Evolutionary conservation across 371 early-diverging fungal genomes (phyloP).

Genomic region (Mucor circinelloides): DNA sequence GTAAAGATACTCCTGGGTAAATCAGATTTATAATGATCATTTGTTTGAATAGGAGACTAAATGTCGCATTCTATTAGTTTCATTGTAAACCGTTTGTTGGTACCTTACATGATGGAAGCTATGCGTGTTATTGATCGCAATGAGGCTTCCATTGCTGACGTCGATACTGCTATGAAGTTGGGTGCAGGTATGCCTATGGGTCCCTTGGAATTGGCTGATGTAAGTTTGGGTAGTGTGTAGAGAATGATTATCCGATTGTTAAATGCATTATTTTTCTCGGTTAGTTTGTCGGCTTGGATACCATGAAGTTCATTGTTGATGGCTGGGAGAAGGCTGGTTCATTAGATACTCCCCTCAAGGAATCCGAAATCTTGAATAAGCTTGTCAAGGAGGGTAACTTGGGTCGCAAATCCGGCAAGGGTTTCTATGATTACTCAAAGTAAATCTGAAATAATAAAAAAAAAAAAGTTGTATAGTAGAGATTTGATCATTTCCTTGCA

Average conservation of each 20-base stretch:
- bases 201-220: conserved; percentile 91
- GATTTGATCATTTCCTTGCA: background rate
- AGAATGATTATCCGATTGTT: background rate
- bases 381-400: conserved; percentile 77
- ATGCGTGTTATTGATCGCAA: conserved; percentile 89
- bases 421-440: conserved; percentile 82
- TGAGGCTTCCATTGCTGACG: conserved; percentile 85
- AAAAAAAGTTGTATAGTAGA: background rate
- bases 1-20: conserved; percentile 98
- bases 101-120: conserved; percentile 96
- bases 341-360: conserved; percentile 73
- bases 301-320: conserved; percentile 91
- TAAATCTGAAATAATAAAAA: conserved; percentile 20
- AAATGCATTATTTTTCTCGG: background rate
- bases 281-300: conserved; percentile 95
- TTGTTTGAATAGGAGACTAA: background rate
- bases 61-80: conserved; percentile 56
- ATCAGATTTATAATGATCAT: background rate
- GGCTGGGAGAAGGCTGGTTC: conserved; percentile 82
- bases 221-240: conserved; percentile 39
- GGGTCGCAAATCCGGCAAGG: conserved; percentile 90
- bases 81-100: conserved; percentile 94
- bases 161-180: conserved; percentile 97
- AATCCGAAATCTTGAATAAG: conserved; percentile 67
- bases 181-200: conserved; percentile 99